These are phyloP conservation scores for Naganishia vishniacii DNA, from an alignment of 768 basidiomycete genomes.

Conservation along the genomic window DNA sequence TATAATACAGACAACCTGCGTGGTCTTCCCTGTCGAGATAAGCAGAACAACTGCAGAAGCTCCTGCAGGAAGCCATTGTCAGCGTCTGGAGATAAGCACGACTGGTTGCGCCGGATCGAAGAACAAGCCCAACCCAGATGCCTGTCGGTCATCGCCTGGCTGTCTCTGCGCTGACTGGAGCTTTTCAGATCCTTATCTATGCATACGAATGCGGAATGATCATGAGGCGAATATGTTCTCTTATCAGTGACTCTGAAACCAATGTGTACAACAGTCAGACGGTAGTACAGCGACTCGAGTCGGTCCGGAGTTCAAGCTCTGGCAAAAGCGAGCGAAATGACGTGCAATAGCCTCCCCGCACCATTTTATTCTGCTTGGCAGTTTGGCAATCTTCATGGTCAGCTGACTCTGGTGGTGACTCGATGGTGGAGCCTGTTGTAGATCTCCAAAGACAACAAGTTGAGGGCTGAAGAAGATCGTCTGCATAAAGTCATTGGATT, in stretches of 20 bases:
- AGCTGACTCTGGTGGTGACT: constrained; percentile 16
- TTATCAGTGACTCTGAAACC: no score
- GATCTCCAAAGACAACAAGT: no score
- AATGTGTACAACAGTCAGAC: neutral
- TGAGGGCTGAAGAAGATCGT: no score
- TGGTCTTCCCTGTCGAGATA: no score
- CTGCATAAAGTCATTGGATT: no score
- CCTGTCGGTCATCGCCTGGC: constrained; percentile 16
- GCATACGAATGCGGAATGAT: neutral
- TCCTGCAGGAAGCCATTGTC: no score
- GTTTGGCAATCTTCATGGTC: constrained; percentile 2
- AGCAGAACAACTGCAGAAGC: neutral
- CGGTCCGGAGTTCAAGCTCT: neutral
- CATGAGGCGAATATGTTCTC: no score
- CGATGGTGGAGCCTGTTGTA: no score
- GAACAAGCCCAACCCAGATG: neutral
- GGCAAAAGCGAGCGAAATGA: neutral
- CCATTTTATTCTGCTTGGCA: neutral
- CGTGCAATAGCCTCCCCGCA: no score
- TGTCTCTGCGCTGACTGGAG: neutral
- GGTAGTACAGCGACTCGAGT: neutral
- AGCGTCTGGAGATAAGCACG: no score
- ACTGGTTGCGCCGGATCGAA: no score
- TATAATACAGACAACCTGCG: no score
- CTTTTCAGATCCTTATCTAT: constrained; percentile 7